Base-by-base conservation (phyloP, 768 basidiomycete species). In the Leccinum broughii region DNA sequence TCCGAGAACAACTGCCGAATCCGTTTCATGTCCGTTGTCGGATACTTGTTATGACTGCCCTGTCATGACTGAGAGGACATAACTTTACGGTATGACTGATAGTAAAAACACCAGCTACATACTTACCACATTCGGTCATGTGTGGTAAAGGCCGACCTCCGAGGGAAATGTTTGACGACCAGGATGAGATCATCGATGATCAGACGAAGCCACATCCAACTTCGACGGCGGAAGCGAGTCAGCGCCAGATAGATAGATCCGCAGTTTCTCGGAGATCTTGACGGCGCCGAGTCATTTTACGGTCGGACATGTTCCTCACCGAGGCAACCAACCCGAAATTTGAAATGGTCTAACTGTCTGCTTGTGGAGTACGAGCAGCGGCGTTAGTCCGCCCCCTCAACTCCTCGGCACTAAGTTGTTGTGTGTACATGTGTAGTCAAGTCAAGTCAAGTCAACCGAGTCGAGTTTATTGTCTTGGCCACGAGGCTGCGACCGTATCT, bases 401-500 rank as follows among this genome's bases (percentile, higher is more conserved):
- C 34, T 35, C 34, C 34, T 35, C 34, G 34, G 34, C 34, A 35
- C 34, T 35, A 9, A 30, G 30, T 10, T 35, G 34, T 14, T 20
- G 20, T 49, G 48, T 49, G 22, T 49, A 49, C 48, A 10, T 49
- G 34, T 49, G 58, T 61, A 50, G 60, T 60, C 58, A 60, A 53
- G 51, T 51, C 58, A 60, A 53, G 50, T 51, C 60, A 53, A 60
- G 11, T 34, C 34, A 34, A 34, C 34, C 34, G 11, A 34, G 34
- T 34, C 34, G 4, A 26, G 41, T 41, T 62, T 51, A 3, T 48
- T 56, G 50, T 48, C 48, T 44, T 34, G 53, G 59, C 35, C 46
- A 53, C 41, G 28, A 56, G 48, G 44, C 20, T 20, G 44, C 44
- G 20, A 44, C n/a, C 10, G 39, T n/a, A 41, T 46, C 10, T 20